Percentiles rank a stretch among this genome's conserved stretches.
Conservation (phyloP, 257 asterid species). For the Paulownia fortunei region DNA sequence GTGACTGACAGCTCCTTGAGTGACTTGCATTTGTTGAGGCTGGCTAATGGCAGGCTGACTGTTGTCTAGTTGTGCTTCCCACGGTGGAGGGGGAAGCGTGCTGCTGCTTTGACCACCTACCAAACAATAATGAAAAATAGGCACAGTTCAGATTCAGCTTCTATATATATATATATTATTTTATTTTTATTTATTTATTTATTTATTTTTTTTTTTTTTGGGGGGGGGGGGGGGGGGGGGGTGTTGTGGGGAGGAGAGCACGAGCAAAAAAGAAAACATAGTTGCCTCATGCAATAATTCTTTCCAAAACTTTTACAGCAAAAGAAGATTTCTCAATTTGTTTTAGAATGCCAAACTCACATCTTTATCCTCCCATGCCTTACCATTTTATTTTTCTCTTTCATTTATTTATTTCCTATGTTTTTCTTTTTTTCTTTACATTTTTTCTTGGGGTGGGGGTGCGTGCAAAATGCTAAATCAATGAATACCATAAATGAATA, state of each 20-base stretch:
- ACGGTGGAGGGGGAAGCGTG: conserved; percentile 90
- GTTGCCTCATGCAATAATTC: background rate
- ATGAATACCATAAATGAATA: background rate
- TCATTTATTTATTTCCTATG: too few species aligned
- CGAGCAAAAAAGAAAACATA: background rate
- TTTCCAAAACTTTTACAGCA: background rate
- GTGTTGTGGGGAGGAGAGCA: too few species aligned
- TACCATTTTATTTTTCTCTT: background rate
- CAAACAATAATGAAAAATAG: conserved; percentile 21
- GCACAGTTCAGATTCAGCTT: conserved; percentile 5
- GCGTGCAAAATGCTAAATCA: background rate
- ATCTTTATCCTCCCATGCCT: background rate
- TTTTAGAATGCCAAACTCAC: background rate
- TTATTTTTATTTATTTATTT: too few species aligned
- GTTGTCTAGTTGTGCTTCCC: conserved; percentile 79
- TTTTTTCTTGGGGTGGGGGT: background rate
- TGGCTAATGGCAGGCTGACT: conserved; percentile 47
- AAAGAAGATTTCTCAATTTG: background rate
- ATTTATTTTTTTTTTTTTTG: too few species aligned
- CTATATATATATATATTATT: too few species aligned
- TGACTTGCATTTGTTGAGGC: conserved; percentile 54
- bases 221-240: too few species aligned
- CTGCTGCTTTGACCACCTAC: conserved; percentile 58
- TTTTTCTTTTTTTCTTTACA: background rate
- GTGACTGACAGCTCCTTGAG: conserved; percentile 39